Base-by-base conservation (phyloP, 495 filamentous ascomycete species). In the Staphylotrichum tortipilum region DNA sequence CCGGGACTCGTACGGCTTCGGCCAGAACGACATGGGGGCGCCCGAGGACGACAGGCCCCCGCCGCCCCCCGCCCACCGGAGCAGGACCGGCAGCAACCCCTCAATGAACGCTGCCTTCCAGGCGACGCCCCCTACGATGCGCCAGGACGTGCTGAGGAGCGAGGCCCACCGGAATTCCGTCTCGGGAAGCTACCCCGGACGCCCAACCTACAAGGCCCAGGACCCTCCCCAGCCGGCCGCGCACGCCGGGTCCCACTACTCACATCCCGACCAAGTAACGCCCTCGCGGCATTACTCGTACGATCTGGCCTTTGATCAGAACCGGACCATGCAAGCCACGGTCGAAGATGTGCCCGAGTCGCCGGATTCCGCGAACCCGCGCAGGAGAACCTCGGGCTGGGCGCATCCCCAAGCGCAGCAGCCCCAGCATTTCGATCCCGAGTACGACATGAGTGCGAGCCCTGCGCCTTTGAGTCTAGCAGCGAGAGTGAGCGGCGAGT, bases 311-410 rank as follows among this genome's bases (percentile, higher is more conserved):
- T 75, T 73, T 49, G 72, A 73, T 7, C 59, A 61, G 22, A 55
- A 73, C 51, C 71, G 73, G 31, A 68, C 71, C 14, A 82, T 85
- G 82, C 82, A 85, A 50, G 79, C 81, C 19, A 79, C 76, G 5
- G 82, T 85, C 37, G 82, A 85, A 57, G 83, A 85, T 61, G 82
- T 80, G 39, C 76, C 78, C 3, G 71, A 74, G 39, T 73, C 74
- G 12, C 75, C 75, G 2, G 64, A 60, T 14, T 57, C 61, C n/a
- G 23, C 46, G 7, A 60, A 55, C 30, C 47, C 59, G 72, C 49
- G 73, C 75, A 44, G 69, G 65, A 38, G 77, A 68, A 68, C 69
- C 70, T 58, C 64, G 30, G 65, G 58, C 22, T 57, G 59, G 30
- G 41, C 55, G 8, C 58, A 54, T 18, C 63, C 60, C 24, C 37